Base-by-base conservation (phyloP, 2,329 filamentous ascomycete species). In the Aspergillus ustus region DNA sequence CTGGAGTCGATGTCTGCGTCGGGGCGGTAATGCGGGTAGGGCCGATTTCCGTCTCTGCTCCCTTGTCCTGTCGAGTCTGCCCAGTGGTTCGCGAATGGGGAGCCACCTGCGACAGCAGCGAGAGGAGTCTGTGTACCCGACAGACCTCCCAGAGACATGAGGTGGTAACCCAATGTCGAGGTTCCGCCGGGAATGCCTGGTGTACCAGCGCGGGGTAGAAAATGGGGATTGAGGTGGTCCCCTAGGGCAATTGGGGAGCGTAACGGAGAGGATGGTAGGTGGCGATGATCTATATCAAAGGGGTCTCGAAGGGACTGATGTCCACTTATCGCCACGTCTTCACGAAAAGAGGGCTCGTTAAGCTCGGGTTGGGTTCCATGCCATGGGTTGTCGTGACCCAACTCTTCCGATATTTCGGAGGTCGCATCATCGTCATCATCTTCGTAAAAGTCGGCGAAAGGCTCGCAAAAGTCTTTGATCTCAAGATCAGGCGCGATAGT, bases 381-480 rank as follows among this genome's bases (percentile, higher is more conserved):
- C 65, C 66, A 69, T 25, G 60, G 67, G 19, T 54, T 64, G 63
- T 65, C 68, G 62, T 72, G 69, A 48, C 69, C 70, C 52, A 75
- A 68, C 55, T 74, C 75, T 48, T 76, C 75, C 2, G 75, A 76
- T 13, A 71, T 67, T n/a, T 74, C 75, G 15, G 77, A 78, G 15
- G 70, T 64, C 20, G 74, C 67, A 13, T 87, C 84, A 44, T 85
- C 84, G 28, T 86, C 82, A 22, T 85, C 84, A 62, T 90, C 89
- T 43, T 97, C 95, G 81, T 99, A 99, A 74, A 99, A 99, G 72
- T 99, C 95, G 0, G 93, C 89, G 61, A 98, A 85, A 2, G 95
- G 95, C 75, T 99, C 93, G 69, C 94, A 96, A 63, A 99, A 93
- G 76, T 98, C 95, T 79, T 97, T 98, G 71, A 99, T 89, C 73